A percentile compares a stretch with the other conserved stretches of the same genome.
phyloP scores from a whole-genome alignment of 495 filamentous ascomycete species.

The Xanthoparmelia taractica region DNA sequence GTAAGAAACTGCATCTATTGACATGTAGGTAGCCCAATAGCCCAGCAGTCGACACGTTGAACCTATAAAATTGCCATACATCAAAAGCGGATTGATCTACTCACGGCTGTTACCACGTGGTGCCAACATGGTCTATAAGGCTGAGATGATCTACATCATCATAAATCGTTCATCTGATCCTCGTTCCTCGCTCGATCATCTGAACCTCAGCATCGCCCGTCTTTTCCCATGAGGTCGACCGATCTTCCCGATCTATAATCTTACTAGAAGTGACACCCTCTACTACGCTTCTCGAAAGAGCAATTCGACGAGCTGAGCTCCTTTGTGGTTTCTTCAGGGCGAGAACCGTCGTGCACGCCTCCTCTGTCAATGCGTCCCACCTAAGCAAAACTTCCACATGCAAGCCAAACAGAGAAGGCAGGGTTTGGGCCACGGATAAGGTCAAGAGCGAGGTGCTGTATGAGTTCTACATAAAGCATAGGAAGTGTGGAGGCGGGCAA shows the following conservation, averaged over 20 bases:
- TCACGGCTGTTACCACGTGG: too few species aligned
- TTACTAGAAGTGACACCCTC: neutral
- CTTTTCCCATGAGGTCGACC: neutral
- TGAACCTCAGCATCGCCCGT: neutral
- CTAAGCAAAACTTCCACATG: neutral
- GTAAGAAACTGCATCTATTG: too few species aligned
- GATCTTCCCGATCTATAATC: neutral
- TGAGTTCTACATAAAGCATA: conserved; percentile 1
- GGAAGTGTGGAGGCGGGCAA: conserved; percentile 8
- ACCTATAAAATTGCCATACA: too few species aligned
- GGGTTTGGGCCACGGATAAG: neutral
- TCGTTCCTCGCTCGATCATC: conserved; percentile 7
- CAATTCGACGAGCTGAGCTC: neutral
- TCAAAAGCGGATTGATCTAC: too few species aligned
- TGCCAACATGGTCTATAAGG: too few species aligned
- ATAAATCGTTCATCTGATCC: too few species aligned
- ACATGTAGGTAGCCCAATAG: too few species aligned
- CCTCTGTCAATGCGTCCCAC: conserved; percentile 1
- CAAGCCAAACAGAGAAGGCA: conserved; percentile 1
- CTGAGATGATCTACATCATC: too few species aligned
- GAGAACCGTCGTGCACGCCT: neutral
- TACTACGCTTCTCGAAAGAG: conserved; percentile 1
- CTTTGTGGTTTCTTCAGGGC: neutral
- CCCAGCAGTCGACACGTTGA: too few species aligned
- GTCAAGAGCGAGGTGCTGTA: neutral